Evolutionary conservation across 495 filamentous ascomycete species (phyloP).

Genomic region (Penicillium subrubescens): DNA sequence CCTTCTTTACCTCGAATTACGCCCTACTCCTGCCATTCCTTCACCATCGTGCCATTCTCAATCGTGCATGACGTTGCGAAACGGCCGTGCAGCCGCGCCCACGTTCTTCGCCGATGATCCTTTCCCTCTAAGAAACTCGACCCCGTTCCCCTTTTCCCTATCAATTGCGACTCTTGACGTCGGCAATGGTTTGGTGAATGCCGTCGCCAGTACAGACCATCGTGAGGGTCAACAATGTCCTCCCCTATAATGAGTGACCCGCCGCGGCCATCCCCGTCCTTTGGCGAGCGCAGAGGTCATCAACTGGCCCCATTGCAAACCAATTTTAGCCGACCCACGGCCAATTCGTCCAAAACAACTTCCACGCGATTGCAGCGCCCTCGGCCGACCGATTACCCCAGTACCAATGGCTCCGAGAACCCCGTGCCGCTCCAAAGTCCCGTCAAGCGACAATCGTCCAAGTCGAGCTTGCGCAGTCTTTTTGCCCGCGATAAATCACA

Average conservation of each 20-base stretch:
- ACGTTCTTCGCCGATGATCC: slow-evolving; percentile 31
- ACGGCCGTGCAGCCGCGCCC: slow-evolving; percentile 24
- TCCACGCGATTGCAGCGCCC: slow-evolving; percentile 36
- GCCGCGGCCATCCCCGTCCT: slow-evolving; percentile 27
- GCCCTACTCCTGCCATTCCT: slow-evolving; percentile 2
- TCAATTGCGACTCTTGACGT: slow-evolving; percentile 1
- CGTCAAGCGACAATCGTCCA: slow-evolving; percentile 44
- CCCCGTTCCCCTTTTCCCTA: slow-evolving; percentile 31
- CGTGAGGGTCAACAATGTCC: slow-evolving; percentile 1
- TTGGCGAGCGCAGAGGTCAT: slow-evolving; percentile 45
- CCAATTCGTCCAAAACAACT: slow-evolving; percentile 15
- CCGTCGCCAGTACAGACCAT: slow-evolving; percentile 4
- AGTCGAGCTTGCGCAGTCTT: slow-evolving; percentile 42
- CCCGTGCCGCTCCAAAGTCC: slow-evolving; percentile 38
- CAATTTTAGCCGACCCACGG: slow-evolving; percentile 42
- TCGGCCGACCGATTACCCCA: slow-evolving; percentile 42
- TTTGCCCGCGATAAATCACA: slow-evolving; percentile 43
- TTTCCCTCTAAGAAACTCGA: slow-evolving; percentile 21
- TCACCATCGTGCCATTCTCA: not conserved
- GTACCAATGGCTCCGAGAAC: slow-evolving; percentile 29
- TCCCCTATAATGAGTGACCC: slow-evolving; percentile 1
- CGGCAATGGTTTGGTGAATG: slow-evolving; percentile 11
- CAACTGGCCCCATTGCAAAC: slow-evolving; percentile 42
- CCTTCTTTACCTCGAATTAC: slow-evolving; percentile 5
- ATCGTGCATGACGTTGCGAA: slow-evolving; percentile 20